phyloP scores from a whole-genome alignment of 1,284 basidiomycete genomes.

The Apiotrichum gamsii region DNA sequence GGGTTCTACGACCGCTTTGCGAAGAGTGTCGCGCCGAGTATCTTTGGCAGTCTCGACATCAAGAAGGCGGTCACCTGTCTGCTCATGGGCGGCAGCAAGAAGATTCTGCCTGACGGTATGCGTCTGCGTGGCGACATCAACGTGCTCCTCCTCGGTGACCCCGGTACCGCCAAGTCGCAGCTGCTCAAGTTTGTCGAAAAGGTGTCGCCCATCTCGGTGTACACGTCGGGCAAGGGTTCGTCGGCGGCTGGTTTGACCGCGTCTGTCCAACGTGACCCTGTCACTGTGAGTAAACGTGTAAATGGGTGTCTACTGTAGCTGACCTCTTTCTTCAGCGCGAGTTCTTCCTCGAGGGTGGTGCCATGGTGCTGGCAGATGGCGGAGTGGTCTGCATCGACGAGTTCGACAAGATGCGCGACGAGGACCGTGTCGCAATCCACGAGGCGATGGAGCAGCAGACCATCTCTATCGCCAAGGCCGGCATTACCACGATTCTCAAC shows the following conservation, averaged over 20 bases:
- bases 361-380: constrained; percentile 98
- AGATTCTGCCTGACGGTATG: constrained; percentile 96
- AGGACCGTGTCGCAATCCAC: constrained; percentile 97
- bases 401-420: constrained; percentile 99
- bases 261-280: constrained; percentile 88
- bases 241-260: constrained; percentile 98
- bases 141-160: constrained; percentile 90
- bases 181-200: constrained; percentile 98
- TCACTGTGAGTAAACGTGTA: constrained; percentile 59
- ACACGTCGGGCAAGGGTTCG: constrained; percentile 96
- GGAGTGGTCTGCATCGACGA: constrained; percentile 99
- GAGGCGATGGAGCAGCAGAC: constrained; percentile 99
- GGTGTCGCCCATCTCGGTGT: constrained; percentile 93
- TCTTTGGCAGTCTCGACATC: constrained; percentile 94
- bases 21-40: constrained; percentile 90
- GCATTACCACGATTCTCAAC: constrained; percentile 97
- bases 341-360: constrained; percentile 97
- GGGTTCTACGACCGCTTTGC: constrained; percentile 93
- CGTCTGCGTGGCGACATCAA: constrained; percentile 96
- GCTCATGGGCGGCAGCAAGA: constrained; percentile 96
- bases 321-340: no score
- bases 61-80: constrained; percentile 96
- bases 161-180: constrained; percentile 96
- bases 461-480: constrained; percentile 98
- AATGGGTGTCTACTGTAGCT: not conserved